These are phyloP conservation scores for Rhodotorula kratochvilovae DNA, from an alignment of 768 basidiomycete genomes.

Conservation along the genomic window DNA sequence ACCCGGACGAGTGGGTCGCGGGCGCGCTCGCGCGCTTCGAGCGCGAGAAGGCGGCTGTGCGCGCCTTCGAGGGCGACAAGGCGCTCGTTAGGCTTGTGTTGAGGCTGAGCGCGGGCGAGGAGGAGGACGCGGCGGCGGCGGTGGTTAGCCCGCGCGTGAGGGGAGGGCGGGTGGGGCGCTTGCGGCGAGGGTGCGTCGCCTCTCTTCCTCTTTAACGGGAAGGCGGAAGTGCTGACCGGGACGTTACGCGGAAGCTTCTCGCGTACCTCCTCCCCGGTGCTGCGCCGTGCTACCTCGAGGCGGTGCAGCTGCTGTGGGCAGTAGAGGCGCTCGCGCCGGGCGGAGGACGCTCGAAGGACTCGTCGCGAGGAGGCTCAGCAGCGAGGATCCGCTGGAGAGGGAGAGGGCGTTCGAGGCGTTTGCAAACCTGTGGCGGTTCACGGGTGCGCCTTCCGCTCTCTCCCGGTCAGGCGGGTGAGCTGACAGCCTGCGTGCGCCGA, in stretches of 20 bases:
- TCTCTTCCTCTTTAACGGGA: background rate
- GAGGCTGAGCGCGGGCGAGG: background rate
- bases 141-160: slow-evolving; percentile 53
- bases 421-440: slow-evolving; percentile 80
- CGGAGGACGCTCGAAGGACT: slow-evolving; percentile 66
- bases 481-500: background rate
- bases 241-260: too few species aligned
- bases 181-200: slow-evolving; percentile 53
- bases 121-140: slow-evolving; percentile 46
- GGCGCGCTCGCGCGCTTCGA: background rate
- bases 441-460: background rate
- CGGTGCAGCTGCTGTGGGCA: slow-evolving; percentile 76
- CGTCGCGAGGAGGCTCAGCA: slow-evolving; percentile 66
- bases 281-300: slow-evolving; percentile 71
- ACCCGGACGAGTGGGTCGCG: background rate
- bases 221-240: too few species aligned
- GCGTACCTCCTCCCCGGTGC: slow-evolving; percentile 59
- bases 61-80: background rate
- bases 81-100: background rate
- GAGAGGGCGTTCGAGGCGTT: slow-evolving; percentile 75
- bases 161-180: slow-evolving; percentile 55
- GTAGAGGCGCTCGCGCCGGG: slow-evolving; percentile 58
- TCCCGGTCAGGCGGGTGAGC: too few species aligned
- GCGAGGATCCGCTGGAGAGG: slow-evolving; percentile 53
- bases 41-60: background rate